Conservation (phyloP, 139 green algal genomes). For the Volvox africanus region DNA sequence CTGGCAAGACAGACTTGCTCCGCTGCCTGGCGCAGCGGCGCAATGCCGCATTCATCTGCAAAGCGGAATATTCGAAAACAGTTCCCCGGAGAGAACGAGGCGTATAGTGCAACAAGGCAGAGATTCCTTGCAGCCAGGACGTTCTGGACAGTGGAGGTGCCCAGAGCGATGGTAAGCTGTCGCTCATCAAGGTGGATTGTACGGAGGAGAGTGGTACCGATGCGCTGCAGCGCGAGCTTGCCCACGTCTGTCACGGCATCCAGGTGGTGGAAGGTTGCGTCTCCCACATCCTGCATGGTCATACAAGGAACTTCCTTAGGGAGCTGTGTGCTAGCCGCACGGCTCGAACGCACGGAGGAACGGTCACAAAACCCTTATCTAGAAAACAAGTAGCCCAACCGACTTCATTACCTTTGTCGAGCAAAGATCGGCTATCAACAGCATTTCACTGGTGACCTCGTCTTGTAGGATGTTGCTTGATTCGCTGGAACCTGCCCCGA, state of each 20-base stretch:
- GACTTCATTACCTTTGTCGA: not conserved
- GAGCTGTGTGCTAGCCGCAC: no score
- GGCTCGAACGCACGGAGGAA: no score
- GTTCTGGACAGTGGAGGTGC: not conserved
- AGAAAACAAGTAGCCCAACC: no score
- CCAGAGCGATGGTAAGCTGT: not conserved
- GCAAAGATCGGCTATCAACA: slow-evolving; percentile 3
- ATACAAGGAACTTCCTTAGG: not conserved
- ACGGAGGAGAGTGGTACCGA: not conserved
- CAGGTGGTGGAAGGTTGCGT: not conserved
- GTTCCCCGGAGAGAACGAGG: not conserved
- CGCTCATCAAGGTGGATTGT: not conserved
- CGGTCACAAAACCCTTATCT: no score
- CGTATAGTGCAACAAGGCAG: slow-evolving; percentile 9
- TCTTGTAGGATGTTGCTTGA: not conserved
- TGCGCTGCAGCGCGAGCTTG: not conserved
- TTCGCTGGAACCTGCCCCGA: not conserved
- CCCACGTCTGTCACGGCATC: not conserved
- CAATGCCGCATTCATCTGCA: not conserved
- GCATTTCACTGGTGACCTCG: slow-evolving; percentile 18
- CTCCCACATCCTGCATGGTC: not conserved
- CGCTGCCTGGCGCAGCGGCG: not conserved
- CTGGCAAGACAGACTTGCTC: not conserved
- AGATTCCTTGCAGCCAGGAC: not conserved
- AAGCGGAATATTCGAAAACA: slow-evolving; percentile 18